A percentile compares a stretch with the other conserved stretches of the same genome.
Conservation (phyloP, 176 grass and related monocot species). For the Microstegium vimineum region DNA sequence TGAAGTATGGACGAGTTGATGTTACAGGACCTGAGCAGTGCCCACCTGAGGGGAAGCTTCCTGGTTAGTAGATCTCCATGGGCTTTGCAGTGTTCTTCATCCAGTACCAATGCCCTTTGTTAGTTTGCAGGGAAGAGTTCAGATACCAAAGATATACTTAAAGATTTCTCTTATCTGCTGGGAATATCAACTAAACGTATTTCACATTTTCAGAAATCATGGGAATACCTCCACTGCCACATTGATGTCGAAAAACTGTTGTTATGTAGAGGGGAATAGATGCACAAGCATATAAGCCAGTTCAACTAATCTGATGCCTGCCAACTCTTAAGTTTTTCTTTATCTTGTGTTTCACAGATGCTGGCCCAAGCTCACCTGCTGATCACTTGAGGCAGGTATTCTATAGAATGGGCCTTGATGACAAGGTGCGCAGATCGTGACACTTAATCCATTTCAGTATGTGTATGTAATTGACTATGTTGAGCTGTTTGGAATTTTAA, state of each 20-base stretch:
- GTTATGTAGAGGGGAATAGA: not conserved
- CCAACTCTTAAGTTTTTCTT: slow-evolving; percentile 8
- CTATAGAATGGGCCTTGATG: slow-evolving; percentile 96
- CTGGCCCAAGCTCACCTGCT: slow-evolving; percentile 79
- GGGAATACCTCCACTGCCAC: not conserved
- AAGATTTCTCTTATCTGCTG: not conserved
- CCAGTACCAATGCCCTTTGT: not conserved
- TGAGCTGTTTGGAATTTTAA: slow-evolving; percentile 23
- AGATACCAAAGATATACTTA: too few relatives aligned
- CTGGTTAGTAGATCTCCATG: slow-evolving; percentile 52
- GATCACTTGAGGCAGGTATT: slow-evolving; percentile 86
- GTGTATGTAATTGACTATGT: not conserved
- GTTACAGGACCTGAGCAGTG: slow-evolving; percentile 93
- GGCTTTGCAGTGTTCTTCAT: not conserved
- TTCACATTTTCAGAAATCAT: slow-evolving; percentile 9
- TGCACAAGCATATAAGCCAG: not conserved
- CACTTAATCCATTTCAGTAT: not conserved
- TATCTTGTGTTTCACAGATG: slow-evolving; percentile 46
- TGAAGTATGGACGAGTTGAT: slow-evolving; percentile 88
- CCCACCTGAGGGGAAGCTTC: slow-evolving; percentile 91
- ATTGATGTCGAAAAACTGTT: not conserved
- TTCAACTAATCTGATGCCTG: not conserved
- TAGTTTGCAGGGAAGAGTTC: too few relatives aligned
- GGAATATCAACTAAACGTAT: not conserved
- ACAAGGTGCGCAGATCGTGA: slow-evolving; percentile 67